Percentiles rank a stretch among this genome's conserved stretches.
phyloP scores from a whole-genome alignment of 78 protist genomes.

The Acrasis kona region DNA sequence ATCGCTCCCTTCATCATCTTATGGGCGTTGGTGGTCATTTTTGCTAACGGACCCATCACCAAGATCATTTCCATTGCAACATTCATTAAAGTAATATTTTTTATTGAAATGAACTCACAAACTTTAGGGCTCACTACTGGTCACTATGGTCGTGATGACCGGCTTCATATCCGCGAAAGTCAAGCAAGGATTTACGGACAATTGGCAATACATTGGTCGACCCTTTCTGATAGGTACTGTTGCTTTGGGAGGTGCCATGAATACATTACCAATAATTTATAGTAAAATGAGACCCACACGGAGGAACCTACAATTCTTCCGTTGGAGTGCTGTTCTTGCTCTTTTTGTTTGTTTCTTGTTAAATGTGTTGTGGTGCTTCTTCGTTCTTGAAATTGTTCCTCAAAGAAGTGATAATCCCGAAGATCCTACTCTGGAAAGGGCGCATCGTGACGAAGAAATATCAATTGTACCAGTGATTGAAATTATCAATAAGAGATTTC shows the following conservation, averaged over 20 bases:
- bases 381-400: slow-evolving; percentile 11
- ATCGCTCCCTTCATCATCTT: background rate
- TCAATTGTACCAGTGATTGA: slow-evolving; percentile 18
- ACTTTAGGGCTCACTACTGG: slow-evolving; percentile 1
- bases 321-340: slow-evolving; percentile 4
- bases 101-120: background rate
- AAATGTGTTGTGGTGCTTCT: slow-evolving; percentile 22
- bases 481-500: background rate
- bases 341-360: slow-evolving; percentile 2
- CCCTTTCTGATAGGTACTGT: slow-evolving; percentile 20
- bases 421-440: background rate
- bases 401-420: background rate
- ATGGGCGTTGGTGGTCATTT: background rate
- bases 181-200: background rate
- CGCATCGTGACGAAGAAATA: background rate
- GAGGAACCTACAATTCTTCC: background rate
- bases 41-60: background rate
- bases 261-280: slow-evolving; percentile 12
- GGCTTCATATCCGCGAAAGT: slow-evolving; percentile 1
- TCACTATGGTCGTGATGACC: slow-evolving; percentile 2
- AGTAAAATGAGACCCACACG: background rate
- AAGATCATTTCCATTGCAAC: slow-evolving; percentile 2
- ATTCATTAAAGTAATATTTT: slow-evolving; percentile 10
- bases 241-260: slow-evolving; percentile 19
- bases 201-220: background rate